Percentiles rank a stretch among this genome's conserved stretches.
These are phyloP conservation scores for Didymella segeticola DNA, from an alignment of 2,329 filamentous ascomycete species.

Conservation along the genomic window DNA sequence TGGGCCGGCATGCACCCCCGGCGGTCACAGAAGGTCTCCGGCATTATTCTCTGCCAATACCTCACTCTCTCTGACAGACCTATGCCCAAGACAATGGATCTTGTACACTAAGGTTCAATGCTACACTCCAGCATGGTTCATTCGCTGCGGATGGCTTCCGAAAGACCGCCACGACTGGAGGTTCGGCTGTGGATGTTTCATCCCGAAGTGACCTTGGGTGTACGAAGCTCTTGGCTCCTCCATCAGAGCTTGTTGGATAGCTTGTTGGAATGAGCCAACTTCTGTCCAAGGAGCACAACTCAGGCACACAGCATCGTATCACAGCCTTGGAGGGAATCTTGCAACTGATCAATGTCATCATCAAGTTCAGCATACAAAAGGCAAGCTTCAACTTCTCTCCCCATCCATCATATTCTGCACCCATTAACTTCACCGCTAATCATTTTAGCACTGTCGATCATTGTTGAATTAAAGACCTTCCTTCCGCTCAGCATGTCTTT, in stretches of 20 bases:
- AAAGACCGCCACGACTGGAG: not conserved
- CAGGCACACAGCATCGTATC: not conserved
- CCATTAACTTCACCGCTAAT: too few relatives aligned
- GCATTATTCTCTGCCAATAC: not conserved
- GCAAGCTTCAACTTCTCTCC: not conserved
- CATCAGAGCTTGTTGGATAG: not conserved
- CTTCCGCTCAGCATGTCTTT: constrained; percentile 1
- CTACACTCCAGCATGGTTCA: not conserved
- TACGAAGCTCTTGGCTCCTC: not conserved
- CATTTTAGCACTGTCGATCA: too few relatives aligned
- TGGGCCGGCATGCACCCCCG: not conserved
- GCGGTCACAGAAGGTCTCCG: not conserved
- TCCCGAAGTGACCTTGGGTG: not conserved
- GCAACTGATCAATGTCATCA: not conserved
- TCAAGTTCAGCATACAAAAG: not conserved
- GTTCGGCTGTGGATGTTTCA: not conserved
- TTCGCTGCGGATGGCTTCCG: not conserved
- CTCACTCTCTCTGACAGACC: not conserved
- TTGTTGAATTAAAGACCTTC: too few relatives aligned
- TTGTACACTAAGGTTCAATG: not conserved
- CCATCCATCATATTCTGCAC: not conserved
- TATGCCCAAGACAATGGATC: not conserved
- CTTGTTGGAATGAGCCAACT: not conserved
- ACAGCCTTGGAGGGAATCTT: not conserved
- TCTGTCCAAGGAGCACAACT: not conserved